These are phyloP conservation scores for Hypoxylon sp. DNA, from an alignment of 2,329 filamentous ascomycete species.

Conservation along the genomic window DNA sequence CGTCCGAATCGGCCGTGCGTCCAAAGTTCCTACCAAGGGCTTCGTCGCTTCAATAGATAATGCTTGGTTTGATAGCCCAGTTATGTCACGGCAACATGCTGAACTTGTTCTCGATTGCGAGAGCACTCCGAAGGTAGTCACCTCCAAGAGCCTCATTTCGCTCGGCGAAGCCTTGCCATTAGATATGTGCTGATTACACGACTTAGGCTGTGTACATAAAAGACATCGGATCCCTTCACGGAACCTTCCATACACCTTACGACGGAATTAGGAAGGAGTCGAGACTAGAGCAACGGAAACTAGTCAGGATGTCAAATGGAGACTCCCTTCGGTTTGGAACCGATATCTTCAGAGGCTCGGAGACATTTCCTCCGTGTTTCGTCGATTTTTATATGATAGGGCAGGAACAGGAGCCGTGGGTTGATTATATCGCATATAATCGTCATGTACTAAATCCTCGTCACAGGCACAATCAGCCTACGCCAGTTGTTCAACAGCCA, in stretches of 20 bases:
- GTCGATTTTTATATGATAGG: conserved; percentile 55
- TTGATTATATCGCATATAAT: neutral
- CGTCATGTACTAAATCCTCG: conserved; percentile 26
- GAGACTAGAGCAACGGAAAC: conserved; percentile 43
- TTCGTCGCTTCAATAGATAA: conserved; percentile 64
- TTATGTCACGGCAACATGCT: conserved; percentile 80
- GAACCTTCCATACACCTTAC: conserved; percentile 63
- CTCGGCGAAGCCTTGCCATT: neutral
- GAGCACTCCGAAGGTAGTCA: conserved; percentile 59
- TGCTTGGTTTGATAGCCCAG: conserved; percentile 78
- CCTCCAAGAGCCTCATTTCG: neutral
- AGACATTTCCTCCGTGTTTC: conserved; percentile 58
- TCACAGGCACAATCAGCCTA: conserved; percentile 16
- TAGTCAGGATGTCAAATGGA: conserved; percentile 52
- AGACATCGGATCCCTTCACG: conserved; percentile 68
- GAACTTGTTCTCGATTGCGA: conserved; percentile 63
- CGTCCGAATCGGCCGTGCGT: conserved; percentile 62
- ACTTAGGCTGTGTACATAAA: conserved; percentile 61
- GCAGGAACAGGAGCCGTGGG: conserved; percentile 49
- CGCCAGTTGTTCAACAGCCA: conserved; percentile 23
- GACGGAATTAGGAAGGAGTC: conserved; percentile 43
- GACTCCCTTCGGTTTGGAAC: conserved; percentile 60
- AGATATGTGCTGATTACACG: conserved; percentile 48
- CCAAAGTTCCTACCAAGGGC: conserved; percentile 62
- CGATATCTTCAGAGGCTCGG: conserved; percentile 56